A percentile compares a stretch with the other conserved stretches of the same genome.
Conservation (phyloP, 495 filamentous ascomycete genomes). For the Pseudotulostoma volvatum region DNA sequence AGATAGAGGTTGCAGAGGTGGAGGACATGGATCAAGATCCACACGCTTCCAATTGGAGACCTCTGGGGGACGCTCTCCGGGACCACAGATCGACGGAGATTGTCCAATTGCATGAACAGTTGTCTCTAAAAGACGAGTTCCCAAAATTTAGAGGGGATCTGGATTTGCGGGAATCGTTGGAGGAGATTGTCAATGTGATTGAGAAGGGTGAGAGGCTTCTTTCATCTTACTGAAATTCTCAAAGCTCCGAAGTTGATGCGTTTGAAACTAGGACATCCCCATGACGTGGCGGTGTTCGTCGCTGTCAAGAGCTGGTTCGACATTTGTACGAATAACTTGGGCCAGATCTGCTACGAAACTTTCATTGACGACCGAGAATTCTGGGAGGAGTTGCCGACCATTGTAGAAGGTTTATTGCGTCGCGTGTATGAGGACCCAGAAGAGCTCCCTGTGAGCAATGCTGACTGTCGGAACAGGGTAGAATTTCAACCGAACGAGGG, state of each 20-base stretch:
- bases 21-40: slow-evolving; percentile 38
- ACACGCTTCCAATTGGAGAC: slow-evolving; percentile 27
- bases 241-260: no score
- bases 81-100: slow-evolving; percentile 17
- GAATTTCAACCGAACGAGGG: slow-evolving; percentile 17
- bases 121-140: slow-evolving; percentile 19
- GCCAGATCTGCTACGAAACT: slow-evolving; percentile 15
- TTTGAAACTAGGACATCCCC: slow-evolving; percentile 13
- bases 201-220: slow-evolving; percentile 35
- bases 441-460: background rate
- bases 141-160: slow-evolving; percentile 15
- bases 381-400: slow-evolving; percentile 34
- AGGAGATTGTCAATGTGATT: slow-evolving; percentile 19
- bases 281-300: slow-evolving; percentile 13
- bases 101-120: slow-evolving; percentile 19
- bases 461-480: slow-evolving; percentile 2
- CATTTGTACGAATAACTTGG: slow-evolving; percentile 14
- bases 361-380: slow-evolving; percentile 28
- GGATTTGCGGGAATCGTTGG: slow-evolving; percentile 22
- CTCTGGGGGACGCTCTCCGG: slow-evolving; percentile 21
- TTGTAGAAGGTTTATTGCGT: slow-evolving; percentile 28
- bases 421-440: slow-evolving; percentile 20
- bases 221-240: no score
- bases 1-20: slow-evolving; percentile 38
- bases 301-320: slow-evolving; percentile 23